Evolutionary conservation across 331 rosid species (phyloP).

Genomic region (Quercus phellos): DNA sequence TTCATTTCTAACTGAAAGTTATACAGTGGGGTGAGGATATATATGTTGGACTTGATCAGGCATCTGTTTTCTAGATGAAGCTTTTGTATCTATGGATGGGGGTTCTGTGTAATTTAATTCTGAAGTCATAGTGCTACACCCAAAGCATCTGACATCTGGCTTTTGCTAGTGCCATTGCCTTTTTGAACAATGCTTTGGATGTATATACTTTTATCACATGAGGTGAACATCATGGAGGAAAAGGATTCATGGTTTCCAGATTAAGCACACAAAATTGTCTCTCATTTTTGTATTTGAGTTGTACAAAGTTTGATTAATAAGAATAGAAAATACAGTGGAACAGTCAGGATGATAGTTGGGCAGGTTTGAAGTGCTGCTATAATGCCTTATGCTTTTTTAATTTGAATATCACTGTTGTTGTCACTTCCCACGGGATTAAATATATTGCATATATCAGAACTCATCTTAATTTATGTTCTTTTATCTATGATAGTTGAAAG

Average conservation of each 20-base stretch:
- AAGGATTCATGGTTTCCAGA: not conserved
- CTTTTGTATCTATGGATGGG: not conserved
- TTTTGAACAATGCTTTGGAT: not conserved
- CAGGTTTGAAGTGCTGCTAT: not conserved
- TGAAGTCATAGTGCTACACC: not conserved
- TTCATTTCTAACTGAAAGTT: no score
- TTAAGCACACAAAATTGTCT: not conserved
- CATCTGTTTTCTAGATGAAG: not conserved
- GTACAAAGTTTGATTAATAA: not conserved
- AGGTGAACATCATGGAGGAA: not conserved
- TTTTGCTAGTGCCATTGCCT: not conserved
- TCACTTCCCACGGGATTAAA: not conserved
- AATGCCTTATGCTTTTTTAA: not conserved
- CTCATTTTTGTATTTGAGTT: not conserved
- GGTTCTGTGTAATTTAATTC: not conserved
- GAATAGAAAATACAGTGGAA: not conserved
- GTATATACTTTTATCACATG: not conserved
- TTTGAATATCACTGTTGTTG: not conserved
- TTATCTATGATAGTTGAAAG: conserved; percentile 27
- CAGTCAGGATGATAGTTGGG: not conserved
- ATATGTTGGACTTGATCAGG: no score
- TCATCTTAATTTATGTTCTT: not conserved
- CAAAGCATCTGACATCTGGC: not conserved
- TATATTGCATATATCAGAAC: not conserved
- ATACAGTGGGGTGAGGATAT: no score